Percentiles rank a stretch among this genome's conserved stretches.
Evolutionary conservation across 2,329 filamentous ascomycete species (phyloP).

Genomic region (Fusarium chlamydosporum): DNA sequence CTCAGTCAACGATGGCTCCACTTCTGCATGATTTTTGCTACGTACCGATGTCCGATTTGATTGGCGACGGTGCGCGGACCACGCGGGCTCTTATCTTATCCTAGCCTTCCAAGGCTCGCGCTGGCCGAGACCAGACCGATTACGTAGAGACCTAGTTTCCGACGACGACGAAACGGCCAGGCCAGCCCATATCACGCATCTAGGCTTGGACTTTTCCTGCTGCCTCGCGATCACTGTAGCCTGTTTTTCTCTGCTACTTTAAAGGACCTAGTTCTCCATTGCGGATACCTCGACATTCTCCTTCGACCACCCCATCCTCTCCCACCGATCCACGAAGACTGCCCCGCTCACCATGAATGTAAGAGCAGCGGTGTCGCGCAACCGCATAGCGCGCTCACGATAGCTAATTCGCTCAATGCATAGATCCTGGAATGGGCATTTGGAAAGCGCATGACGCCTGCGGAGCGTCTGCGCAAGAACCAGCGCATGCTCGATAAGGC

Average conservation of each 20-base stretch:
- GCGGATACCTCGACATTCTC: background rate
- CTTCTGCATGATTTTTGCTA: conserved; percentile 55
- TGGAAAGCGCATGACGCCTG: conserved; percentile 98
- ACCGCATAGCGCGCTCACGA: conserved; percentile 32
- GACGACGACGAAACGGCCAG: conserved; percentile 35
- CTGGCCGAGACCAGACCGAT: conserved; percentile 33
- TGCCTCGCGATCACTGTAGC: conserved; percentile 40
- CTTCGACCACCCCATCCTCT: conserved; percentile 1
- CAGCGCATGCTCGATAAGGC: conserved; percentile 98
- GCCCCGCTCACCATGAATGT: conserved; percentile 51
- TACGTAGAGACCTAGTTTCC: conserved; percentile 38
- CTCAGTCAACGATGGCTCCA: conserved; percentile 42
- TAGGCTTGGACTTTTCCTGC: conserved; percentile 22
- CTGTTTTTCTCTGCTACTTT: conserved; percentile 8
- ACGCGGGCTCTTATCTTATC: conserved; percentile 49
- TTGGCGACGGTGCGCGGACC: conserved; percentile 49
- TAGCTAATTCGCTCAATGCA: conserved; percentile 37
- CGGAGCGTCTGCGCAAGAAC: conserved; percentile 91
- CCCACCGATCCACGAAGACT: conserved; percentile 18
- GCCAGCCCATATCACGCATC: conserved; percentile 40
- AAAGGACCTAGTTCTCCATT: background rate
- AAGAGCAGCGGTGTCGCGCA: conserved; percentile 44
- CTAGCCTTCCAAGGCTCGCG: conserved; percentile 35
- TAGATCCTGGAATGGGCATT: conserved; percentile 99
- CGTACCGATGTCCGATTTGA: conserved; percentile 47